Conservation (phyloP, 1,284 basidiomycete species). For the Porogramme epimiltina region DNA sequence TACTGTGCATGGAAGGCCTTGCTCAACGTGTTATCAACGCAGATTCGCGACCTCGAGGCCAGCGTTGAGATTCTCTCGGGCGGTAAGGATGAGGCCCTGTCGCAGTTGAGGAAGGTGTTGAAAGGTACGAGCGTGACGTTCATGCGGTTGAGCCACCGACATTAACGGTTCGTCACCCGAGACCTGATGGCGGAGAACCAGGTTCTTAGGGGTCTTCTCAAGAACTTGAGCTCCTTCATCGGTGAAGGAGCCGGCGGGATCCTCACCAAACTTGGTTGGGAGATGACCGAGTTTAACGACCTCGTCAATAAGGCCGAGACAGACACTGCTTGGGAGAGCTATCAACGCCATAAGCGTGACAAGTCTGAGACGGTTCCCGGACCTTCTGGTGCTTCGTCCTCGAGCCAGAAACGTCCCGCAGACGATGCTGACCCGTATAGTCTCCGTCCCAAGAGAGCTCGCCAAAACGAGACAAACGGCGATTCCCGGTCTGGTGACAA, state of each 20-base stretch:
- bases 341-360: conserved; percentile 63
- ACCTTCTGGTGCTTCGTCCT: conserved; percentile 18
- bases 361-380: conserved; percentile 20
- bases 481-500: conserved; percentile 44
- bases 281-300: conserved; percentile 73
- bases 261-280: conserved; percentile 79
- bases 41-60: conserved; percentile 93
- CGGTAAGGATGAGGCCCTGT: conserved; percentile 84
- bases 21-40: not conserved
- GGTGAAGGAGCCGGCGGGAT: conserved; percentile 82
- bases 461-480: conserved; percentile 42
- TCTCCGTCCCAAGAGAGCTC: conserved; percentile 52
- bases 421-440: conserved; percentile 50
- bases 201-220: conserved; percentile 76
- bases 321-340: conserved; percentile 89
- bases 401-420: conserved; percentile 38
- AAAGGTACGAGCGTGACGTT: conserved; percentile 51
- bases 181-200: conserved; percentile 91
- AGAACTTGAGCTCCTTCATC: conserved; percentile 76
- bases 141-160: not conserved
- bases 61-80: conserved; percentile 89
- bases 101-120: conserved; percentile 79
- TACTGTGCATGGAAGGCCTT: not conserved
- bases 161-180: conserved; percentile 30
- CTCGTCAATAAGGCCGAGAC: conserved; percentile 85